Evolutionary conservation across 2,329 filamentous ascomycete genomes (phyloP), one percentile per base, ranked within the genome.

Genomic region (Truncatella angustata): DNA sequence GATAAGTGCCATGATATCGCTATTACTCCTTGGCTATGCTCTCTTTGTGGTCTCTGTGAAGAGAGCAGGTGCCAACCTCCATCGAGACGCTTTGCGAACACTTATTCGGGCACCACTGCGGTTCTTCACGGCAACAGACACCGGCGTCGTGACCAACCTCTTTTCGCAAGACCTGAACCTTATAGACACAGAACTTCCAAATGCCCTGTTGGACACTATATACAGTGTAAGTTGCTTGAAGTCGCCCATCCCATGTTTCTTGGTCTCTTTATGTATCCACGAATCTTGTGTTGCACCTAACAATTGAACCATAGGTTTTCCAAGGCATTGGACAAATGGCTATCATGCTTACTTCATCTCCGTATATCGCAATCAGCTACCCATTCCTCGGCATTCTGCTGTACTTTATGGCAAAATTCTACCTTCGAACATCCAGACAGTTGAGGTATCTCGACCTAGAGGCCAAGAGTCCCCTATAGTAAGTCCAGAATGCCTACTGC

Each of bases 351-450:
- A 57, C 55, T 12, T 61, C 37, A 59, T 73, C 26, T 62, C 71
- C 50, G 63, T 77, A 73, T 49, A 64, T 75, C 1, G 70, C 70
- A 2, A 66, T 74, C 3, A 69, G 69, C 1, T 71, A 79, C 47
- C 77, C 76, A 0, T 63, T 73, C 14, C 62, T 77, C 1, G 57
- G 71, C 11, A 58, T 62, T 5, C 56, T 70, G 2, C 54, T 77
- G 9, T 79, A 75, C 49, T 47, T 69, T 3, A 61, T 80, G 6
- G 76, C 79, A 54, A 76, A 72, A 45, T 65, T 76, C 46, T 81
- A 81, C 58, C 66, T 81, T 16, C 69, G 73, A 3, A 81, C 77
- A 3, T 79, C 76, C 2, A 71, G 77, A 3, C 78, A 80, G 57
- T 60, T 81, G 4, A 70, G 77, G 53, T 67, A 76, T 34, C 60